A percentile compares a stretch with the other conserved stretches of the same genome.
phyloP scores from a whole-genome alignment of 2,329 filamentous ascomycete species.

The Trichoderma endophyticum region DNA sequence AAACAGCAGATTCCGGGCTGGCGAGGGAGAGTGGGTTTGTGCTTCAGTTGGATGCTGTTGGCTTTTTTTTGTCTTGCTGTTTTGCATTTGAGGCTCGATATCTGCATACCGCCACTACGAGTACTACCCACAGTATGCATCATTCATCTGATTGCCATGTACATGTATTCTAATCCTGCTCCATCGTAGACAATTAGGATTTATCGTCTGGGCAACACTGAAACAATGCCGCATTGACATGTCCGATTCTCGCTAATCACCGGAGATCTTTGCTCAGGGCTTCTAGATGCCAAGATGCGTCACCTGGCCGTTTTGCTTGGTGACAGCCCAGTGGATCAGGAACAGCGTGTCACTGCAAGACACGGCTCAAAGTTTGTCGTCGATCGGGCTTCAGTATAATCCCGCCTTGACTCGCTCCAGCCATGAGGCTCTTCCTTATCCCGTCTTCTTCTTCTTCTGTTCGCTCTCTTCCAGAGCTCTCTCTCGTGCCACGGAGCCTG shows the following conservation, averaged over 20 bases:
- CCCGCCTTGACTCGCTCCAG: background rate
- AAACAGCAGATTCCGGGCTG: background rate
- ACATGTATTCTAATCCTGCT: background rate
- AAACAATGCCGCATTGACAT: background rate
- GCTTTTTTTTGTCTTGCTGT: background rate
- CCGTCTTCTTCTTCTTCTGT: background rate
- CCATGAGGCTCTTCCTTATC: background rate
- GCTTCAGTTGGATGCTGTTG: background rate
- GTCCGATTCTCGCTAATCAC: background rate
- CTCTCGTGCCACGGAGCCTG: constrained; percentile 8
- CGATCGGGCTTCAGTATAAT: background rate
- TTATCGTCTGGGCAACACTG: background rate
- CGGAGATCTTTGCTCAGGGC: background rate
- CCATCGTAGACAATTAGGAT: background rate
- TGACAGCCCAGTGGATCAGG: background rate
- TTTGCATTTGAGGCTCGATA: background rate
- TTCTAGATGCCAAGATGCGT: background rate
- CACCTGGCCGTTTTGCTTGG: background rate
- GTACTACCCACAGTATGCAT: background rate
- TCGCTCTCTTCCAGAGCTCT: background rate
- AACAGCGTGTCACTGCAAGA: background rate
- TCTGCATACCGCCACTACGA: background rate
- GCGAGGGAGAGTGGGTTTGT: background rate
- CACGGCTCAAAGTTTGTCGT: background rate
- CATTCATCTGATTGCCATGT: background rate